phyloP scores from a whole-genome alignment of 2,329 filamentous ascomycete species.

The Davidsoniella neocaledoniae region DNA sequence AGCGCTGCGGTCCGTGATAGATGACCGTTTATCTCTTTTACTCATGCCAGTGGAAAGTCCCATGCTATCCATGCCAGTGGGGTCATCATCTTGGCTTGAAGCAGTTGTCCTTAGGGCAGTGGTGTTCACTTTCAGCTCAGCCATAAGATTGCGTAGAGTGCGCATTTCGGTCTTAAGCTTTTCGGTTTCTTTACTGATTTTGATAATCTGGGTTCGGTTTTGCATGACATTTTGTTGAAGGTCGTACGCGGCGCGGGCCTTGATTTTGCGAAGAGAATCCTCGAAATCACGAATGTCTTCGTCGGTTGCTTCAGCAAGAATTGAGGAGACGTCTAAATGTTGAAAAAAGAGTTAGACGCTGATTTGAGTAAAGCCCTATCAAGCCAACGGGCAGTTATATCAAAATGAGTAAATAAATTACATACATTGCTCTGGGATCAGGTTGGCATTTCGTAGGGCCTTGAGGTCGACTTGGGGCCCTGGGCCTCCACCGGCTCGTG shows the following conservation, averaged over 20 bases:
- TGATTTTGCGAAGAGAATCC: slow-evolving; percentile 55
- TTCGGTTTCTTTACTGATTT: slow-evolving; percentile 97
- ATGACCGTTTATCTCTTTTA: slow-evolving; percentile 73
- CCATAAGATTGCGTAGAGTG: slow-evolving; percentile 75
- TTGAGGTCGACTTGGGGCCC: slow-evolving; percentile 58
- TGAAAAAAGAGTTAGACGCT: not conserved
- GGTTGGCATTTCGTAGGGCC: slow-evolving; percentile 60
- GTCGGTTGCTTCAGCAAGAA: slow-evolving; percentile 73
- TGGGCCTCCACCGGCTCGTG: slow-evolving; percentile 30
- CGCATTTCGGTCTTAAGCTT: slow-evolving; percentile 95
- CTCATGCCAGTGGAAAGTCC: slow-evolving; percentile 38
- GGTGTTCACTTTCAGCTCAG: slow-evolving; percentile 70
- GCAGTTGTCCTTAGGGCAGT: slow-evolving; percentile 47
- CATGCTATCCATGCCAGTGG: slow-evolving; percentile 30
- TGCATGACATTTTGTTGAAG: slow-evolving; percentile 92
- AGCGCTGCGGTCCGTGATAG: slow-evolving; percentile 53
- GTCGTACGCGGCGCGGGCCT: slow-evolving; percentile 62
- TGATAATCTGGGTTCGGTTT: slow-evolving; percentile 96
- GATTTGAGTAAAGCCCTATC: slow-evolving; percentile 11
- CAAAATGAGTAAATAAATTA: slow-evolving; percentile 8
- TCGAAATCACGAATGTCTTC: slow-evolving; percentile 76
- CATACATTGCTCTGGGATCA: slow-evolving; percentile 65
- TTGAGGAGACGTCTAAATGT: slow-evolving; percentile 39
- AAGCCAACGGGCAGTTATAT: not conserved
- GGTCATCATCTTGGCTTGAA: slow-evolving; percentile 26